Evolutionary conservation across 2,329 filamentous ascomycete genomes (phyloP), one percentile per base, ranked within the genome.

Genomic region (Diaporthe longicolla): DNA sequence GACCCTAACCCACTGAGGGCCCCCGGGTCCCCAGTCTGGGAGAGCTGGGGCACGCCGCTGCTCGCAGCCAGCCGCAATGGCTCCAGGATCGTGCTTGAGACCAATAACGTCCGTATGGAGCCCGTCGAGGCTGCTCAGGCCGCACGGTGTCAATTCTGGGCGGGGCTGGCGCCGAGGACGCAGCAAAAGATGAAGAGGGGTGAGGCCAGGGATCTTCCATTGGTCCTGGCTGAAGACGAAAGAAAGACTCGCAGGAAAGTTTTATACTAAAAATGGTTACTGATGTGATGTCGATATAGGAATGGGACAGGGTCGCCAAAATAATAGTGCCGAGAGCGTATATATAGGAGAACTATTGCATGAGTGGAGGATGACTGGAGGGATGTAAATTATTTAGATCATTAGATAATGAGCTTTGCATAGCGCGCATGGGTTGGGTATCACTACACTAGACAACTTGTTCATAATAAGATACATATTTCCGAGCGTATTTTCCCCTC

Each of bases 131-230:
- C 73, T 26, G 83, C 79, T 10, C 81, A 86, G 78, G 74, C 65
- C 55, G 76, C 76, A 8, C 79, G 86, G 70, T 88, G 86, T 74
- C 75, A 76, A 21, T 85, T 85, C 69, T 88, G 86, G 86, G 76
- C 78, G 59, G 79, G 77, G 4, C 77, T 87, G 70, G 83, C 80
- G 40, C 78, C 79, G 37, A 75, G 78, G 48, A 81, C 79, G 79
- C 77, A 82, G 77, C 83, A 85, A 76, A 79, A 73, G 77, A 63
- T 26, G 69, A 76, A 58, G 63, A 54, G 69, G 45, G 45, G 43
- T 21, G 21, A 48, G 8, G 50, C 2, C n/a, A 55, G 43, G 45
- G 61, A 57, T 0, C 6, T 45, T 10, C 3, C 29, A 9, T 7
- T 32, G 4, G 4, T 32, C 0, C 37, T 29, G 37, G 43, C 15